Percentiles rank a stretch among this genome's conserved stretches.
Conservation (phyloP, 371 early-diverging fungal species). For the Syncephalastrum contaminatum region DNA sequence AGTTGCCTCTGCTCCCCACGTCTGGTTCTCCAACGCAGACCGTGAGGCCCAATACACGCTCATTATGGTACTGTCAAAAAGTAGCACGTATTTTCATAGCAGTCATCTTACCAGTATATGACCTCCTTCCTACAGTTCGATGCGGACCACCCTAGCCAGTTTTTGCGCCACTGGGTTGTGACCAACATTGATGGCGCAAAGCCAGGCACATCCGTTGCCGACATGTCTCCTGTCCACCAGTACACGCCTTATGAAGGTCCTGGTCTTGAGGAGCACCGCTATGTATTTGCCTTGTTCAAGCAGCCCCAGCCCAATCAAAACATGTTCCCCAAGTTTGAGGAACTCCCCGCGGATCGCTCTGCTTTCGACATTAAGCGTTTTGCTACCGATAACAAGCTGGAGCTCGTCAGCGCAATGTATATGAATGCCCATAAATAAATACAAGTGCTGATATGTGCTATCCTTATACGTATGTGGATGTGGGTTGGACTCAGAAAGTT, state of each 20-base stretch:
- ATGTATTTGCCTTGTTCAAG: conserved; percentile 48
- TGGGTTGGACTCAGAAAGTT: too few species aligned
- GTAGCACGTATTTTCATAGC: background rate
- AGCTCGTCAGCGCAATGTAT: conserved; percentile 14
- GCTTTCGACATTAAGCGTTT: conserved; percentile 13
- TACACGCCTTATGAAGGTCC: conserved; percentile 43
- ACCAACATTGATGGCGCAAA: conserved; percentile 43
- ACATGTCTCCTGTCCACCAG: conserved; percentile 12
- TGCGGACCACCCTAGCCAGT: conserved; percentile 31
- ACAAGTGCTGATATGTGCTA: background rate
- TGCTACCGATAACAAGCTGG: conserved; percentile 10
- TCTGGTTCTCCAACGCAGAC: conserved; percentile 18
- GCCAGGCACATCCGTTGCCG: conserved; percentile 33
- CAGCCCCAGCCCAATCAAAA: conserved; percentile 22
- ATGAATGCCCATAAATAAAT: conserved; percentile 7
- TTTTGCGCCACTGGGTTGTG: conserved; percentile 53
- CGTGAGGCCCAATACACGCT: conserved; percentile 14
- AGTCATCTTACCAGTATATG: background rate
- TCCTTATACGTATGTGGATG: too few species aligned
- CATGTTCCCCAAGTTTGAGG: conserved; percentile 8
- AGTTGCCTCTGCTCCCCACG: conserved; percentile 12
- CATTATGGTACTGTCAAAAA: conserved; percentile 11
- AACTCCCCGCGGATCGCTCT: background rate
- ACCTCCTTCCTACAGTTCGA: conserved; percentile 25
- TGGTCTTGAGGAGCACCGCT: conserved; percentile 46